A percentile compares a stretch with the other conserved stretches of the same genome.
Evolutionary conservation across 2,329 filamentous ascomycete species (phyloP).

Genomic region (Zasmidium angulare): DNA sequence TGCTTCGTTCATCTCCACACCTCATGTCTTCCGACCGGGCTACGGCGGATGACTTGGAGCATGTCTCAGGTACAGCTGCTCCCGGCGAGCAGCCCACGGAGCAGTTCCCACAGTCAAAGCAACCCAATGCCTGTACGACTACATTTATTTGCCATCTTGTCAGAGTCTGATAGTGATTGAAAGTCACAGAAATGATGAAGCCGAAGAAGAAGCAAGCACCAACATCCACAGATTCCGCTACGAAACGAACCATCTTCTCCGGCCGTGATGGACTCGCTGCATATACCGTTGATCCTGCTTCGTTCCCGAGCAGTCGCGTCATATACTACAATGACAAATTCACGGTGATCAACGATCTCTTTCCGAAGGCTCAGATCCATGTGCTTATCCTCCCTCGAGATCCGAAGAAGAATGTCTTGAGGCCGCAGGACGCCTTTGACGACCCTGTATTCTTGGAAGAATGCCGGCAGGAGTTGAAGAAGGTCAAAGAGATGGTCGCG

Average conservation of each 20-base stretch:
- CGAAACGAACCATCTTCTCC: conserved; percentile 39
- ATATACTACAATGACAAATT: conserved; percentile 68
- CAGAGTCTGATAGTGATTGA: conserved; percentile 25
- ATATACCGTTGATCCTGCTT: conserved; percentile 65
- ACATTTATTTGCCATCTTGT: conserved; percentile 2
- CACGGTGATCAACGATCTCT: conserved; percentile 78
- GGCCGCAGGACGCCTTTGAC: conserved; percentile 77
- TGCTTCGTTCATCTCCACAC: neutral
- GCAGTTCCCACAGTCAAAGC: conserved; percentile 21
- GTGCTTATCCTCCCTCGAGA: conserved; percentile 83
- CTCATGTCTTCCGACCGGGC: conserved; percentile 16
- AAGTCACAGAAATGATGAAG: conserved; percentile 50
- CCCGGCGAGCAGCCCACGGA: conserved; percentile 14
- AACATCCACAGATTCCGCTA: conserved; percentile 29
- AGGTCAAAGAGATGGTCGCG: conserved; percentile 66
- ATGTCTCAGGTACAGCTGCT: conserved; percentile 19
- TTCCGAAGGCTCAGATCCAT: conserved; percentile 82
- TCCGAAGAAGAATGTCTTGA: conserved; percentile 56
- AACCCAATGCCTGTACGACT: conserved; percentile 38
- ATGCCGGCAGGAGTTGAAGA: conserved; percentile 61
- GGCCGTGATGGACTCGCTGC: conserved; percentile 62
- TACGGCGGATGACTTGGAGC: conserved; percentile 22
- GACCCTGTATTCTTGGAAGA: conserved; percentile 66
- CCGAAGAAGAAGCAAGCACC: conserved; percentile 33
- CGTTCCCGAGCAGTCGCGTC: conserved; percentile 59